phyloP scores from a whole-genome alignment of 1,284 basidiomycete species.

The Leccinum glutinopallens region DNA sequence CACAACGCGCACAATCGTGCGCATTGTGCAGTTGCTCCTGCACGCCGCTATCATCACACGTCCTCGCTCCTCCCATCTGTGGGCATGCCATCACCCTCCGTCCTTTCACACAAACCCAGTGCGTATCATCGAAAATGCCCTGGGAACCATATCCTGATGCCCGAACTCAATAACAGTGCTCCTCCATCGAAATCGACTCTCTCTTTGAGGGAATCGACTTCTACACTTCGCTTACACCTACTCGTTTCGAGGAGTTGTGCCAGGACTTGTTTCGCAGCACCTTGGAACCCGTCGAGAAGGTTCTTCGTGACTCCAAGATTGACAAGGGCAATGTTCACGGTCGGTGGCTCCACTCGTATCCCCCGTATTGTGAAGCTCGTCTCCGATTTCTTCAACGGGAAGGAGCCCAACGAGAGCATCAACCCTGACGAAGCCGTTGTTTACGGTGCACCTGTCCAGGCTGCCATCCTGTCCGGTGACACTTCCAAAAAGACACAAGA shows the following conservation, averaged over 20 bases:
- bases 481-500: conserved; percentile 98
- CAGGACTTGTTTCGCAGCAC: conserved; percentile 97
- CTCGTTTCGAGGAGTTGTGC: conserved; percentile 98
- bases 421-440: conserved; percentile 99
- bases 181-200: conserved; percentile 97
- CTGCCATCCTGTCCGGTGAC: conserved; percentile 96
- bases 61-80: no score
- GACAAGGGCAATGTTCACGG: conserved; percentile 95
- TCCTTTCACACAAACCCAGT: no score
- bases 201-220: conserved; percentile 98
- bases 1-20: no score
- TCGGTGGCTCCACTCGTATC: conserved; percentile 98
- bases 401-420: conserved; percentile 96
- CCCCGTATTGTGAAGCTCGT: conserved; percentile 98
- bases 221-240: conserved; percentile 97
- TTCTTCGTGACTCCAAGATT: conserved; percentile 97
- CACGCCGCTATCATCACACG: no score
- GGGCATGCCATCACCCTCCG: no score
- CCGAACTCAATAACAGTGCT: no score
- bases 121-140: no score
- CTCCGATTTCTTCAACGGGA: conserved; percentile 98
- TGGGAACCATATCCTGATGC: no score
- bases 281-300: conserved; percentile 98
- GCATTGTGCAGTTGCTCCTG: no score
- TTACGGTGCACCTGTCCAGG: conserved; percentile 99